These are phyloP conservation scores for Hypoxylon sp. DNA, from an alignment of 2,329 filamentous ascomycete genomes.

Conservation along the genomic window DNA sequence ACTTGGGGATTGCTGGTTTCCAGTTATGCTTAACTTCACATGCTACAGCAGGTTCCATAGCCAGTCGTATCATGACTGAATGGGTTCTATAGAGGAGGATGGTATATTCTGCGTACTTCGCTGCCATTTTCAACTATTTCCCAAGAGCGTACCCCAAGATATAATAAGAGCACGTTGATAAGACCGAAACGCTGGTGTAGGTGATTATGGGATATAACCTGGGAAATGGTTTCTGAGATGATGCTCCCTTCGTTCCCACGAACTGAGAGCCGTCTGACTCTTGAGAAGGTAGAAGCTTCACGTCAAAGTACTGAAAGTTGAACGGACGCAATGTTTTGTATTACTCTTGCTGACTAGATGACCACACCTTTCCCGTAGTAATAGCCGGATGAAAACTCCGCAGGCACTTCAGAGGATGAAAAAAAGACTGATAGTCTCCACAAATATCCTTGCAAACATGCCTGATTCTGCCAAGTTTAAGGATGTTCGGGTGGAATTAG, in stretches of 20 bases:
- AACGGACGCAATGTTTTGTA: neutral
- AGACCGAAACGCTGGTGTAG: neutral
- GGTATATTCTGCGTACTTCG: neutral
- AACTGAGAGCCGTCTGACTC: no score
- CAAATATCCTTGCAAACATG: neutral
- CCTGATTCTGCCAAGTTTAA: constrained; percentile 2
- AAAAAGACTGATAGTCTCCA: neutral
- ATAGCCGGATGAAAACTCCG: neutral
- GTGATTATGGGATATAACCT: neutral
- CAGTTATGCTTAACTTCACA: neutral
- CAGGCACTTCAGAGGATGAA: neutral
- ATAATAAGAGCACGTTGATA: neutral
- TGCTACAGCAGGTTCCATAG: neutral
- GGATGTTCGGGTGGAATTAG: constrained; percentile 7
- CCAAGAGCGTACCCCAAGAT: neutral
- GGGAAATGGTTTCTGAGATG: neutral
- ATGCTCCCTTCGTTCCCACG: neutral
- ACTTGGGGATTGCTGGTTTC: neutral
- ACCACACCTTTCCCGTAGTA: neutral
- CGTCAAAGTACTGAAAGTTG: neutral
- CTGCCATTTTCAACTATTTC: neutral
- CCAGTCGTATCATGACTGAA: neutral
- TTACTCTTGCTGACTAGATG: neutral
- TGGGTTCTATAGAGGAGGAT: neutral
- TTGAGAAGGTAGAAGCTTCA: neutral